Evolutionary conservation across 1,284 basidiomycete genomes (phyloP).

Genomic region (Tilletia indica): DNA sequence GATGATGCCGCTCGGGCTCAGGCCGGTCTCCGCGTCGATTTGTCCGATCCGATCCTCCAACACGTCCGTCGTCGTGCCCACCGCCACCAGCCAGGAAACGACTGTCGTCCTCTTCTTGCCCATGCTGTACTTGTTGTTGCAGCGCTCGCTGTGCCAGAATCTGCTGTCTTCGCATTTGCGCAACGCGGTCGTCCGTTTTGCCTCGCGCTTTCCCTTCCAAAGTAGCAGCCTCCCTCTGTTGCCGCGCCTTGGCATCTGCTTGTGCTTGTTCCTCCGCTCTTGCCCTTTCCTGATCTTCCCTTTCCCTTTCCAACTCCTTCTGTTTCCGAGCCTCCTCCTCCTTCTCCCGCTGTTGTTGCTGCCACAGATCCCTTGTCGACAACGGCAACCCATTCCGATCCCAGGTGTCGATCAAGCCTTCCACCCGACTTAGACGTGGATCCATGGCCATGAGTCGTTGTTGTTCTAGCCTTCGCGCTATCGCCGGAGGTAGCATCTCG

Average conservation of each 20-base stretch:
- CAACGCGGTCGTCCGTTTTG: not conserved
- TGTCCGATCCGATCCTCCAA: too few relatives aligned
- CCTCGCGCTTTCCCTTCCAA: not conserved
- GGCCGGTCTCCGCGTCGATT: too few relatives aligned
- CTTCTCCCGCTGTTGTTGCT: conserved; percentile 13
- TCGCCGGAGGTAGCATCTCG: conserved; percentile 42
- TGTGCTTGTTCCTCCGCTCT: conserved; percentile 19
- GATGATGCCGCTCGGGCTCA: not conserved
- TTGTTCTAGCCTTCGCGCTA: conserved; percentile 41
- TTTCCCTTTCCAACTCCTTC: conserved; percentile 18
- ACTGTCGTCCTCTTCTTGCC: conserved; percentile 5
- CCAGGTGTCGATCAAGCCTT: conserved; percentile 47
- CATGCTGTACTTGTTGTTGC: not conserved
- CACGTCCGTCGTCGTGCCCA: too few relatives aligned
- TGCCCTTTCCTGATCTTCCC: conserved; percentile 7
- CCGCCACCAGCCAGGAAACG: too few relatives aligned
- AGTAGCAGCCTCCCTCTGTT: not conserved
- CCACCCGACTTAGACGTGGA: conserved; percentile 31
- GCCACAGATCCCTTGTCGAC: conserved; percentile 29
- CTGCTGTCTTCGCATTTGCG: conserved; percentile 2
- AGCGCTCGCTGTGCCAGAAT: not conserved
- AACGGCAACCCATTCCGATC: conserved; percentile 42
- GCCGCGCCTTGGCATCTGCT: conserved; percentile 11
- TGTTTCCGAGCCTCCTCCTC: conserved; percentile 9
- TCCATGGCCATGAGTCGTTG: conserved; percentile 30